phyloP scores from a whole-genome alignment of 116 monocot species.

The Trichopus zeylanicus region DNA sequence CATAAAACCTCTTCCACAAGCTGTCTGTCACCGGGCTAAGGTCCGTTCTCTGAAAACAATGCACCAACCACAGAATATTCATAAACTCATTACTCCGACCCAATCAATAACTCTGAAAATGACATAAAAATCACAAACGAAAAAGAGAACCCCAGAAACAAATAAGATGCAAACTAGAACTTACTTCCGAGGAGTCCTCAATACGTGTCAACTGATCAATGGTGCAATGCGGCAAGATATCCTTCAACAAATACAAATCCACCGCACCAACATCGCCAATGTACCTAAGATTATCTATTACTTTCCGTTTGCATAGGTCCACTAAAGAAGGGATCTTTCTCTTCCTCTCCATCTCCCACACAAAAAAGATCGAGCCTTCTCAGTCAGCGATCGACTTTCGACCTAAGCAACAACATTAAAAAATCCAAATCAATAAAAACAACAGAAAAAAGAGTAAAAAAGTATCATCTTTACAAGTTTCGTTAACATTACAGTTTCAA shows the following conservation, averaged over 20 bases:
- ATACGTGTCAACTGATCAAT: slow-evolving; percentile 60
- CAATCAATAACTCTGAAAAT: no score
- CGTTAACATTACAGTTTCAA: no score
- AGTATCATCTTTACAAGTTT: no score
- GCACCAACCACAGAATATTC: neutral
- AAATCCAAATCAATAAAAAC: no score
- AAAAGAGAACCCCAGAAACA: no score
- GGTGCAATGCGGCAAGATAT: slow-evolving; percentile 74
- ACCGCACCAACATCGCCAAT: slow-evolving; percentile 62
- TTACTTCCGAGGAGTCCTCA: slow-evolving; percentile 37
- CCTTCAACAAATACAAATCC: slow-evolving; percentile 44
- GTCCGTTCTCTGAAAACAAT: slow-evolving; percentile 50
- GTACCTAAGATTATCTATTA: slow-evolving; percentile 68
- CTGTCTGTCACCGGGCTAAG: slow-evolving; percentile 70
- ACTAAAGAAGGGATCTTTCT: slow-evolving; percentile 47
- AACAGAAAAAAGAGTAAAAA: no score
- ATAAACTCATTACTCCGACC: neutral
- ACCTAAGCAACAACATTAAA: no score
- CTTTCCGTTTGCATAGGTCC: slow-evolving; percentile 50
- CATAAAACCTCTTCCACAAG: slow-evolving; percentile 82
- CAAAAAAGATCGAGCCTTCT: neutral
- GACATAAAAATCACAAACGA: no score
- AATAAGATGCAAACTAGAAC: neutral
- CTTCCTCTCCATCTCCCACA: neutral
- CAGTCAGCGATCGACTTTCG: no score